Evolutionary conservation across 495 filamentous ascomycete species (phyloP).

Genomic region (Patellaria atrata): DNA sequence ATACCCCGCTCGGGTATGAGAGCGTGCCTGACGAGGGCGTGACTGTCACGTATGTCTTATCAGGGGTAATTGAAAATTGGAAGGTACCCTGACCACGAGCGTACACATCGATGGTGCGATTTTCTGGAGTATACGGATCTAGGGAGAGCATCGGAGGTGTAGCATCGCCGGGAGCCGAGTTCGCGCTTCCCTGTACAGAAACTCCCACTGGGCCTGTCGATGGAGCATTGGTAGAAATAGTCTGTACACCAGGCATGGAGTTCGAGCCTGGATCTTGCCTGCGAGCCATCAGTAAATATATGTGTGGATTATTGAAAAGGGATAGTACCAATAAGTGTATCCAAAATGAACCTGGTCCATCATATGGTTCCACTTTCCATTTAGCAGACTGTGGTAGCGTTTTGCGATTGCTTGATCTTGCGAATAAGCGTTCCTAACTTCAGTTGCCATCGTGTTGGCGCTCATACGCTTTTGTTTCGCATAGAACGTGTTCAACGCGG

Average conservation of each 20-base stretch:
- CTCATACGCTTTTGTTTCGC: slow-evolving; percentile 6
- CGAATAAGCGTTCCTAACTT: slow-evolving; percentile 6
- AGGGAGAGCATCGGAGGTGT: slow-evolving; percentile 5
- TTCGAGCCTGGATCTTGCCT: slow-evolving; percentile 15
- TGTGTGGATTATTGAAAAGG: too few relatives aligned
- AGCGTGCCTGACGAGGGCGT: slow-evolving; percentile 8
- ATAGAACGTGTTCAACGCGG: slow-evolving; percentile 6
- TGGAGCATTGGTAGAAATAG: slow-evolving; percentile 11
- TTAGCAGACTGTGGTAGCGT: slow-evolving; percentile 6
- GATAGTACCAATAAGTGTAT: too few relatives aligned
- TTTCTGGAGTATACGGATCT: slow-evolving; percentile 13
- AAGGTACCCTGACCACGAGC: slow-evolving; percentile 10
- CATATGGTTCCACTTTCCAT: slow-evolving; percentile 12
- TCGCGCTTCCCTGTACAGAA: slow-evolving; percentile 11
- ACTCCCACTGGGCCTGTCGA: slow-evolving; percentile 11
- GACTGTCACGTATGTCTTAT: slow-evolving; percentile 4
- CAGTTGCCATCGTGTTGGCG: slow-evolving; percentile 6
- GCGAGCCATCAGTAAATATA: slow-evolving; percentile 1
- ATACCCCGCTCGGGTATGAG: too few relatives aligned
- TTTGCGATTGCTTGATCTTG: slow-evolving; percentile 9
- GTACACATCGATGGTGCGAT: slow-evolving; percentile 16
- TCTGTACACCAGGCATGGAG: slow-evolving; percentile 12
- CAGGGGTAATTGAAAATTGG: slow-evolving; percentile 11
- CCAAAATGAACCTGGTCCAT: slow-evolving; percentile 11
- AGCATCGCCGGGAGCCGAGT: slow-evolving; percentile 10